Conservation (phyloP, 2,329 filamentous ascomycete species). For the Trichophyton mentagrophytes region DNA sequence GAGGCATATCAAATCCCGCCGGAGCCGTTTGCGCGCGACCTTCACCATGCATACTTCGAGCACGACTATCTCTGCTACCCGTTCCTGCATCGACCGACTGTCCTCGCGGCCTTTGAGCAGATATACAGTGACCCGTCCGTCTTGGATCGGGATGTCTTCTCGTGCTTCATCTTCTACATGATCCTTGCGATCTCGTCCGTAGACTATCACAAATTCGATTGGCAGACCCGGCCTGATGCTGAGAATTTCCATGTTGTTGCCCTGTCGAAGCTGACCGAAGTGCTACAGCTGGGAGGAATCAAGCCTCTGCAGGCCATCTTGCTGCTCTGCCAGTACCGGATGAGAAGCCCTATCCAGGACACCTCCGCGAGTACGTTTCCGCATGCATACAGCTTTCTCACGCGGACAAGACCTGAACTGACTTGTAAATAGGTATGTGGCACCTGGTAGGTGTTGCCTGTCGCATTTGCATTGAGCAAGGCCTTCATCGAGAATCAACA, state of each 20-base stretch:
- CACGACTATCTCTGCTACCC: slow-evolving; percentile 36
- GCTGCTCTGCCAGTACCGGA: slow-evolving; percentile 33
- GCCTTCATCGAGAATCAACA: slow-evolving; percentile 29
- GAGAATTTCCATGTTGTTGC: slow-evolving; percentile 32
- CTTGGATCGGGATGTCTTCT: slow-evolving; percentile 19
- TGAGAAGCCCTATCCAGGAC: slow-evolving; percentile 30
- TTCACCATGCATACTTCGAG: slow-evolving; percentile 32
- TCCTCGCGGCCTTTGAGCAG: slow-evolving; percentile 15
- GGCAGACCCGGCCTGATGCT: slow-evolving; percentile 33
- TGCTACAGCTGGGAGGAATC: slow-evolving; percentile 27
- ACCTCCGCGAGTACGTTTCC: slow-evolving; percentile 22
- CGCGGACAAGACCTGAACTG: no score
- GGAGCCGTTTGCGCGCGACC: slow-evolving; percentile 24
- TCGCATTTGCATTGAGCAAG: slow-evolving; percentile 31
- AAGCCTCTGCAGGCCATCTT: slow-evolving; percentile 32
- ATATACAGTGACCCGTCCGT: slow-evolving; percentile 16
- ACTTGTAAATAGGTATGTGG: slow-evolving; percentile 24
- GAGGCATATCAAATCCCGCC: slow-evolving; percentile 19
- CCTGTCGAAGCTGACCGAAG: slow-evolving; percentile 26
- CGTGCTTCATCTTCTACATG: slow-evolving; percentile 35
- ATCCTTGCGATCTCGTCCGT: slow-evolving; percentile 33
- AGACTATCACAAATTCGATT: slow-evolving; percentile 35
- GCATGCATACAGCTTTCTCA: neutral
- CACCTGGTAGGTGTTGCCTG: slow-evolving; percentile 34
- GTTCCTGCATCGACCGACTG: slow-evolving; percentile 24